A percentile compares a stretch with the other conserved stretches of the same genome.
Conservation (phyloP, 192 early-diverging fungal genomes). For the Funneliformis geosporum region DNA sequence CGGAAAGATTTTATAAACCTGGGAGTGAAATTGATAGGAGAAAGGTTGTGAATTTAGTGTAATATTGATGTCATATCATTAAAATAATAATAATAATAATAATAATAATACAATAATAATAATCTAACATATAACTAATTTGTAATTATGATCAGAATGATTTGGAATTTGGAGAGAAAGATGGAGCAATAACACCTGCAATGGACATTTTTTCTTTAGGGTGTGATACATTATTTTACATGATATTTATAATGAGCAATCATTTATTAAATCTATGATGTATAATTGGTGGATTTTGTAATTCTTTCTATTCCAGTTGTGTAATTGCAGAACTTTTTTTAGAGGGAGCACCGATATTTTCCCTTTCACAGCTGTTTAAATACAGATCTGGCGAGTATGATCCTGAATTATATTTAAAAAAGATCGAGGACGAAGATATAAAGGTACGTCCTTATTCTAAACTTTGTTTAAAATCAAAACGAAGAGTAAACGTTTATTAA, state of each 20-base stretch:
- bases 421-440: slow-evolving; percentile 81
- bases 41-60: slow-evolving; percentile 35
- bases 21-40: slow-evolving; percentile 59
- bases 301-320: slow-evolving; percentile 44
- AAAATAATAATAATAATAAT: not conserved
- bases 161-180: slow-evolving; percentile 36
- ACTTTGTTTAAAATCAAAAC: not conserved
- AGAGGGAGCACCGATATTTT: slow-evolving; percentile 91
- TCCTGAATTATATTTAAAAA: slow-evolving; percentile 67
- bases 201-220: slow-evolving; percentile 98
- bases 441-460: slow-evolving; percentile 43
- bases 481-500: not conserved
- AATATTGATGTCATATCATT: slow-evolving; percentile 18
- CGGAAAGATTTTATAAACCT: slow-evolving; percentile 89
- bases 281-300: not conserved
- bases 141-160: slow-evolving; percentile 33
- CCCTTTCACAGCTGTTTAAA: slow-evolving; percentile 86
- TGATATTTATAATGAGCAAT: not conserved
- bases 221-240: slow-evolving; percentile 43
- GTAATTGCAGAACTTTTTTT: slow-evolving; percentile 93
- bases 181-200: slow-evolving; percentile 61
- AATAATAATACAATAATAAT: not conserved
- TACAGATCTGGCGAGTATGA: slow-evolving; percentile 82
- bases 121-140: not conserved
- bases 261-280: not conserved